phyloP scores from a whole-genome alignment of 1,284 basidiomycete species.

The Tilletia setariae region DNA sequence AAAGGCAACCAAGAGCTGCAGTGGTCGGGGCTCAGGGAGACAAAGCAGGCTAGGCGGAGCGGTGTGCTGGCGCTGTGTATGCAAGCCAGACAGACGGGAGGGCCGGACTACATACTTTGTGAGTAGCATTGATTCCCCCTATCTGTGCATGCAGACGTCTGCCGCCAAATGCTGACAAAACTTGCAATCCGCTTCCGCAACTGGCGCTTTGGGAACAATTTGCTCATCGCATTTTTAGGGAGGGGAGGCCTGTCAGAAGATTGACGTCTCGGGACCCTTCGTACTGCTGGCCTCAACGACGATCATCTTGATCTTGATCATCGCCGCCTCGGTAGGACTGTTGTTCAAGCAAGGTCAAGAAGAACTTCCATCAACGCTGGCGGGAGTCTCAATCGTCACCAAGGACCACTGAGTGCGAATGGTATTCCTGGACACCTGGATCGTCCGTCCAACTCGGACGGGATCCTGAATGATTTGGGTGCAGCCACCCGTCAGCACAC shows the following conservation, averaged over 20 bases:
- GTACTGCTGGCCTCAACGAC: constrained; percentile 38
- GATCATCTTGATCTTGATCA: constrained; percentile 24
- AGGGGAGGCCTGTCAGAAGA: constrained; percentile 49
- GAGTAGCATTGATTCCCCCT: background rate
- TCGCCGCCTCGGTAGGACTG: constrained; percentile 29
- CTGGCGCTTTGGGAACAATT: background rate
- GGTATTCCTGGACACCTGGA: too few species aligned
- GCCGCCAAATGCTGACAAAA: background rate
- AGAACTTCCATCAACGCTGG: constrained; percentile 42
- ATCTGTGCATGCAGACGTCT: too few species aligned
- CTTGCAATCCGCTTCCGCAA: background rate
- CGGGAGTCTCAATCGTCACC: constrained; percentile 30
- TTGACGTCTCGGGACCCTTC: constrained; percentile 41
- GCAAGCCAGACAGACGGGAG: constrained; percentile 24
- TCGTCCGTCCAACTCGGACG: too few species aligned
- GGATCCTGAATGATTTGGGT: too few species aligned
- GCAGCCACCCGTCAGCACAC: too few species aligned
- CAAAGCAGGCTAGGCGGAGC: constrained; percentile 36
- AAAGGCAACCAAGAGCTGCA: constrained; percentile 39
- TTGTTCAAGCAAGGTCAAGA: constrained; percentile 33
- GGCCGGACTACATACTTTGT: constrained; percentile 36
- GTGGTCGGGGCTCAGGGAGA: constrained; percentile 38
- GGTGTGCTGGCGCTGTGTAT: constrained; percentile 45
- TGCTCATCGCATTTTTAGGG: constrained; percentile 17
- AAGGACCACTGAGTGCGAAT: background rate